phyloP scores from a whole-genome alignment of 2,329 filamentous ascomycete genomes.

The Aspergillus sp. region DNA sequence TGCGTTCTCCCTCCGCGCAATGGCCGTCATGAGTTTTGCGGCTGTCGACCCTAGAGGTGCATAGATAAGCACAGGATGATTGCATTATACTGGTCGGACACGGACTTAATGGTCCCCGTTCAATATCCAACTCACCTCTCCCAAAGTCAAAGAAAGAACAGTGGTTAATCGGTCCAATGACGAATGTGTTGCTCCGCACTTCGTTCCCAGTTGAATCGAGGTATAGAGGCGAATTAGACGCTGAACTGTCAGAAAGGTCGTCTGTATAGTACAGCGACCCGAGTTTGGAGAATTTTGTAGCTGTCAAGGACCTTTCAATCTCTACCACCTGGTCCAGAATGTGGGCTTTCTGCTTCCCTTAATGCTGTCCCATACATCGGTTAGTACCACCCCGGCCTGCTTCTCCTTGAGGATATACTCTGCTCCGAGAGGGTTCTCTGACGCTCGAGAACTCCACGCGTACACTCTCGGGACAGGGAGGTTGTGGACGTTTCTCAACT shows the following conservation, averaged over 20 bases:
- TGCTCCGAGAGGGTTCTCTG: slow-evolving; percentile 34
- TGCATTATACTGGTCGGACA: background rate
- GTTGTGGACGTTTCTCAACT: slow-evolving; percentile 16
- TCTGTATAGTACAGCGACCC: slow-evolving; percentile 22
- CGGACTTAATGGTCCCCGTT: slow-evolving; percentile 22
- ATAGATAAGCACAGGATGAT: slow-evolving; percentile 7
- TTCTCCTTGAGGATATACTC: slow-evolving; percentile 42
- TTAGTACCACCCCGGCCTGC: slow-evolving; percentile 14
- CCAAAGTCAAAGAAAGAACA: slow-evolving; percentile 22
- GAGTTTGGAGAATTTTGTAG: slow-evolving; percentile 18
- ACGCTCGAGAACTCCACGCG: slow-evolving; percentile 28
- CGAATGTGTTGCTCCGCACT: slow-evolving; percentile 15
- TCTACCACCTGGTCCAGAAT: slow-evolving; percentile 18
- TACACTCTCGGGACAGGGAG: slow-evolving; percentile 35
- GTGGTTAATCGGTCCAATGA: slow-evolving; percentile 21
- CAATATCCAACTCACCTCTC: slow-evolving; percentile 16
- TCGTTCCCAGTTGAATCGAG: slow-evolving; percentile 12
- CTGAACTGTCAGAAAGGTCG: slow-evolving; percentile 11
- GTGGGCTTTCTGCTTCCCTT: slow-evolving; percentile 21
- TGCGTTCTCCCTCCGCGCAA: slow-evolving; percentile 13
- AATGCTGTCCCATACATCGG: slow-evolving; percentile 19
- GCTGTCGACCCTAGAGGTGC: slow-evolving; percentile 10
- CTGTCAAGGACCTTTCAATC: slow-evolving; percentile 16
- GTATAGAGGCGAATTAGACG: slow-evolving; percentile 9
- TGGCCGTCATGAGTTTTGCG: slow-evolving; percentile 9